A percentile compares a stretch with the other conserved stretches of the same genome.
phyloP scores from a whole-genome alignment of 139 green algal species.

The Haematococcus lacustris region DNA sequence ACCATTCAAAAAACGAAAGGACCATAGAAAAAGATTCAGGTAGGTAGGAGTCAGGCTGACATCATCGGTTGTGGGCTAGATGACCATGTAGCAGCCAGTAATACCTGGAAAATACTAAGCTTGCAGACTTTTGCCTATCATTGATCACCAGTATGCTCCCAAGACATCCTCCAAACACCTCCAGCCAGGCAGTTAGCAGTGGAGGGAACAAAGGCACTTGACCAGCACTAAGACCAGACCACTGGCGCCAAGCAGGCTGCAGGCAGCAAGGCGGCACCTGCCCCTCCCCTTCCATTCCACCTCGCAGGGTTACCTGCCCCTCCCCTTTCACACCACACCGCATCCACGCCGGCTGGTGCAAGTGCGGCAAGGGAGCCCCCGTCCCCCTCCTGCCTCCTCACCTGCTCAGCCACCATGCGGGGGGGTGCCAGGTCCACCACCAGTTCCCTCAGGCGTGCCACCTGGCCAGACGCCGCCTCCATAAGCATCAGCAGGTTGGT shows the following conservation, averaged over 20 bases:
- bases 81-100: not conserved
- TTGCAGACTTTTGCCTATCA: no score
- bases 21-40: not conserved
- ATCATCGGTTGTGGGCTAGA: not conserved
- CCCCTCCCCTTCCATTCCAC: not conserved
- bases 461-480: not conserved
- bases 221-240: no score
- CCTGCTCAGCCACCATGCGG: not conserved
- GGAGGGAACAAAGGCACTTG: no score
- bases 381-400: not conserved
- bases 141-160: no score
- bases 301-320: not conserved
- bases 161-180: no score
- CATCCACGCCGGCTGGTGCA: slow-evolving; percentile 1
- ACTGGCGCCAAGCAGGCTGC: no score
- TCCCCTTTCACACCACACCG: not conserved
- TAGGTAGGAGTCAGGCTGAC: not conserved
- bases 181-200: no score
- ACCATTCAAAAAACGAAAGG: not conserved
- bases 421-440: slow-evolving; percentile 53
- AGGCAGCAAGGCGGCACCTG: not conserved
- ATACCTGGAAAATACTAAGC: not conserved
- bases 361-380: not conserved
- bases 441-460: slow-evolving; percentile 37
- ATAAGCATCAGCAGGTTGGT: slow-evolving; percentile 35